Evolutionary conservation across 2,329 filamentous ascomycete genomes (phyloP), one percentile per base, ranked within the genome.

Genomic region (Arthroderma uncinatum): DNA sequence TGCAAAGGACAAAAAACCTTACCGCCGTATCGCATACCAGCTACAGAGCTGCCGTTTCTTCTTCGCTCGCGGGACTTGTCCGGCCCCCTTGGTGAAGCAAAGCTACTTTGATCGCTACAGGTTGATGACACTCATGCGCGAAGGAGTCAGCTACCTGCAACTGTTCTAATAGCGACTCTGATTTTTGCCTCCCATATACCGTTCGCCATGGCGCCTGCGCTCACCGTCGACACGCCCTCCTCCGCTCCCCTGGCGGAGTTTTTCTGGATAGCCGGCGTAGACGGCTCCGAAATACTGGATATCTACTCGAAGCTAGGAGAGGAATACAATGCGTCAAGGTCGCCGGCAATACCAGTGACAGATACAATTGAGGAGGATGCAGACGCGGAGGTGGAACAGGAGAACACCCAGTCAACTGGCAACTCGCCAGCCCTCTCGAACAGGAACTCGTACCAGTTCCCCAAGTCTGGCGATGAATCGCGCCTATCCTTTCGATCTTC

Each of bases 311-410:
- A 66, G 60, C 63, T 74, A 37, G 71, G 72, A 21, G 72, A 75
- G 58, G 72, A 75, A 58, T 73, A 74, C 63, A 69, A 71, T 53
- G 64, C 66, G 50, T 69, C 68, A 57, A 65, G 67, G 57, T 66
- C 69, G 28, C 68, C 66, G 40, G 64, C 19, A 67, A 68, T 44
- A 67, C 69, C 59, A 70, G 65, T 80, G 30, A 73, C 79, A 60
- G 78, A 80, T 66, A 82, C 79, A 14, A 84, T 84, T 58, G 78
- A 82, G 62, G 82, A 84, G 66, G 80, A 82, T 66, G 73, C 73
- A 36, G 76, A 76, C 39, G 74, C 81, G 21, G 80, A 83, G 64
- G 79, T 79, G 59, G 64, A 69, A 25, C 28, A 55, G 23, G 40
- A n/a, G n/a, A n/a, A n/a, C n/a, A n/a, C 2, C 60, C 63, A 54